Base-by-base conservation (phyloP, 345 rosid genomes). In the Pistacia integerrima region DNA sequence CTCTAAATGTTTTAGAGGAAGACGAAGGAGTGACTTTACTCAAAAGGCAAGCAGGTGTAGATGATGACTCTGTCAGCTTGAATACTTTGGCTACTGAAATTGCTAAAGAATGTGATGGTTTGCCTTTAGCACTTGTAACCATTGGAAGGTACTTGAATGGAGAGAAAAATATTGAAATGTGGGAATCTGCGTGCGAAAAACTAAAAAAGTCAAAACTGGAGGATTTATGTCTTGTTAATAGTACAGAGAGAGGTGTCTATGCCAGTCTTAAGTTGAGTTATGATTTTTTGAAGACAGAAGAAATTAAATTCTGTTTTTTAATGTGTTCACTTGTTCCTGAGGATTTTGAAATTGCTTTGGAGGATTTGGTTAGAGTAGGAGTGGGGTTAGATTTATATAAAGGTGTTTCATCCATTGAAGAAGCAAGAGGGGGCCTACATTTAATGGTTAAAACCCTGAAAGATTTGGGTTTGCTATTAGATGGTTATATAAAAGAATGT, bases 21-120 rank as follows among this genome's bases (percentile, higher is more conserved):
- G 28, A 68, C 2, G 74, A 79, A 55, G 66, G 75, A 20, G 69
- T 74, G 75, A 11, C 13, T 25, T 69, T 79, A 30, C 69, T 79
- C 46, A 57, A 70, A 41, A 33, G 0, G 4, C 2, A 28, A 1
- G 76, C 72, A 0, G 56, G 73, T 48, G 10, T 28, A 52, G 49
- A 2, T 13, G 18, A n/a, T 10, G 22, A 20, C 1, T 4, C 11
- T 4, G 2, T 16, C 4, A 5, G 0, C 1, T 52, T 64, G 22
- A 36, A 2, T 35, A 13, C 8, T 55, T 33, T 56, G 11, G 72
- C 64, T 8, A 55, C 7, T 22, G 14, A 38, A 4, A 38, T 75
- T 20, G 72, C 36, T 11, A 35, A 10, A 30, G 77, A 74, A 64
- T 74, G 77, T 14, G 11, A 11, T 10, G 70, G 35, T 33, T 28